Evolutionary conservation across 176 grass and related monocot species (phyloP).

Genomic region (Puccinellia tenuiflora): DNA sequence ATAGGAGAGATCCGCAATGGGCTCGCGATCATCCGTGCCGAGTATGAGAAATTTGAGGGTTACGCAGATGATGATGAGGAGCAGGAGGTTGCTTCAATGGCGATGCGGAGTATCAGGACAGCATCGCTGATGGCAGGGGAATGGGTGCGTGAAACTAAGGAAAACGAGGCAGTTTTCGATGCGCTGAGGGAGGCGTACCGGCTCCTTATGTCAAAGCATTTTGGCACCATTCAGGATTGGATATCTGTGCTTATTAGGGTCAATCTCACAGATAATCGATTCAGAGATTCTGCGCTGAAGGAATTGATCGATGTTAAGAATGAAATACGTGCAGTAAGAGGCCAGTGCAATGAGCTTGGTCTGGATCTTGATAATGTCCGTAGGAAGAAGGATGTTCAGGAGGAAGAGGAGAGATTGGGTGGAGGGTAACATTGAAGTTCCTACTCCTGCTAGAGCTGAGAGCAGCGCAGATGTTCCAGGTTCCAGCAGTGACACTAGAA

Average conservation of each 20-base stretch:
- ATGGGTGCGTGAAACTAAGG: slow-evolving; percentile 54
- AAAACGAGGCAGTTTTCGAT: slow-evolving; percentile 72
- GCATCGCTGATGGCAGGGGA: slow-evolving; percentile 54
- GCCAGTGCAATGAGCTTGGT: slow-evolving; percentile 52
- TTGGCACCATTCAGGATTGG: slow-evolving; percentile 71
- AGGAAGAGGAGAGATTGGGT: slow-evolving; percentile 79
- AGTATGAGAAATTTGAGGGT: slow-evolving; percentile 55
- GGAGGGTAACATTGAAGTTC: slow-evolving; percentile 70
- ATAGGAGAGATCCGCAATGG: slow-evolving; percentile 62
- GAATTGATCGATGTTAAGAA: slow-evolving; percentile 90
- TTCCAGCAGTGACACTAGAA: slow-evolving; percentile 27
- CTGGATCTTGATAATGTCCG: slow-evolving; percentile 43
- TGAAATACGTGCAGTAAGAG: slow-evolving; percentile 62
- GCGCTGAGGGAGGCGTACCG: slow-evolving; percentile 74
- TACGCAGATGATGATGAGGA: slow-evolving; percentile 39
- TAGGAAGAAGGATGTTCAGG: slow-evolving; percentile 29
- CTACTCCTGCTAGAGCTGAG: slow-evolving; percentile 26
- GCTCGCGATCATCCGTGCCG: slow-evolving; percentile 51
- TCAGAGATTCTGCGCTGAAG: slow-evolving; percentile 76
- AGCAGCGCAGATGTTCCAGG: slow-evolving; percentile 30
- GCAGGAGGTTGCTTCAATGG: slow-evolving; percentile 52
- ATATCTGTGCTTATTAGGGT: slow-evolving; percentile 90
- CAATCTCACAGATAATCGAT: slow-evolving; percentile 56
- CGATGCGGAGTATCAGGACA: slow-evolving; percentile 59
- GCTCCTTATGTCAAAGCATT: slow-evolving; percentile 80